These are phyloP conservation scores for Aphanomyces cochlioides DNA, from an alignment of 352 stramenopile genomes.

Conservation along the genomic window DNA sequence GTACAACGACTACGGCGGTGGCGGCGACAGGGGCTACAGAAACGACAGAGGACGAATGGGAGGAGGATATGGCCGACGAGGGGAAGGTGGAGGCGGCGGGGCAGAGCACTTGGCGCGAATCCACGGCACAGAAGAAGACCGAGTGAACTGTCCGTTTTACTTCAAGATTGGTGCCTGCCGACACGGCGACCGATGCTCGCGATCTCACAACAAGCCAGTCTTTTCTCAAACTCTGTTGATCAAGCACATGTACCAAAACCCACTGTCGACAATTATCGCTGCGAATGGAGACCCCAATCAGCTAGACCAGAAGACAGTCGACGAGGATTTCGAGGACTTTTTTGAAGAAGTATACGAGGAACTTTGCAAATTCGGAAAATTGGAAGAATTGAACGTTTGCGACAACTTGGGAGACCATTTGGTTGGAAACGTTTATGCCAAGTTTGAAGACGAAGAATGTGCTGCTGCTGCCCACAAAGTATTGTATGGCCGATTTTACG, in stretches of 20 bases:
- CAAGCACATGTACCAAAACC: conserved; percentile 98
- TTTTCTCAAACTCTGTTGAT: conserved; percentile 99
- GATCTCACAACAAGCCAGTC: conserved; percentile 97
- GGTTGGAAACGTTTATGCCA: conserved; percentile 99
- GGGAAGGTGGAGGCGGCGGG: conserved; percentile 64
- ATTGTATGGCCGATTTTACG: conserved; percentile 97
- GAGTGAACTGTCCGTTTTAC: conserved; percentile 99
- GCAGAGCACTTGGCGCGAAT: conserved; percentile 96
- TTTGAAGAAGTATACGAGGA: conserved; percentile 98
- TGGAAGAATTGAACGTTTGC: conserved; percentile 99
- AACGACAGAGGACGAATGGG: conserved; percentile 26
- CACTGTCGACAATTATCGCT: conserved; percentile 84
- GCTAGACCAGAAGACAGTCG: conserved; percentile 87
- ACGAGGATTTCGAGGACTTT: conserved; percentile 97
- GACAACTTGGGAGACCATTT: conserved; percentile 99
- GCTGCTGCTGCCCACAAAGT: conserved; percentile 93
- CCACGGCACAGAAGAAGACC: conserved; percentile 96
- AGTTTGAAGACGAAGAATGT: conserved; percentile 98
- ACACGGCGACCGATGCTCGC: conserved; percentile 98
- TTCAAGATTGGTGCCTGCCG: conserved; percentile 99
- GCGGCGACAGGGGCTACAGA: conserved; percentile 47
- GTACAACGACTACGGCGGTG: conserved; percentile 52
- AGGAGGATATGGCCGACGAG: conserved; percentile 25
- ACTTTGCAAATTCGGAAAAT: conserved; percentile 96
- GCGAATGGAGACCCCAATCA: conserved; percentile 76